Evolutionary conservation across 2,329 filamentous ascomycete genomes (phyloP).

Genomic region (Metarhizium sp.): DNA sequence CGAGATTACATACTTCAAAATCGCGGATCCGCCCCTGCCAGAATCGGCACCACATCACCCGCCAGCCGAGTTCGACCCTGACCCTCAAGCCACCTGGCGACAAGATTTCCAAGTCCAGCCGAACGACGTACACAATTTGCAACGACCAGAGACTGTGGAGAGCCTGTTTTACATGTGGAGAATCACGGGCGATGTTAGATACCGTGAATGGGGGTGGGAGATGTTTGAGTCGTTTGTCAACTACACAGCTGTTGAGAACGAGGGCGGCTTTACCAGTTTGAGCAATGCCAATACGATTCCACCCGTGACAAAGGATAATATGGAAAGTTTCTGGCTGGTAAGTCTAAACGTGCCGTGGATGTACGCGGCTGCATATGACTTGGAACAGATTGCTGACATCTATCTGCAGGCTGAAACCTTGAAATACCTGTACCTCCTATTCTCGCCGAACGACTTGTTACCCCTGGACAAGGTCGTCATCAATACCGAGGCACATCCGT

Average conservation of each 20-base stretch:
- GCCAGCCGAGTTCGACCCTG: constrained; percentile 40
- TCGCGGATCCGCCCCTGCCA: constrained; percentile 55
- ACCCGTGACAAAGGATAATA: constrained; percentile 68
- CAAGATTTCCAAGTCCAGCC: constrained; percentile 70
- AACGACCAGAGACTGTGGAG: constrained; percentile 94
- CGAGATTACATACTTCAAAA: constrained; percentile 87
- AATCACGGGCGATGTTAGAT: constrained; percentile 81
- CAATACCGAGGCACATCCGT: constrained; percentile 90
- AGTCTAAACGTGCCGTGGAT: constrained; percentile 22
- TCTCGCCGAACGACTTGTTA: constrained; percentile 73
- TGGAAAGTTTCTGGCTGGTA: constrained; percentile 98
- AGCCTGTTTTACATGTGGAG: constrained; percentile 98
- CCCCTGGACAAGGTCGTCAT: constrained; percentile 82
- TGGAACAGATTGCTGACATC: constrained; percentile 2
- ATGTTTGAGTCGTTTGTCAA: constrained; percentile 93
- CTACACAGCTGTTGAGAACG: constrained; percentile 69
- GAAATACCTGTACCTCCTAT: constrained; percentile 95
- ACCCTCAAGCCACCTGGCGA: constrained; percentile 55
- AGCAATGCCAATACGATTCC: constrained; percentile 65
- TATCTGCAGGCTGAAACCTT: constrained; percentile 71
- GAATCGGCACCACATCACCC: constrained; percentile 42
- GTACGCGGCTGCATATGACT: neutral
- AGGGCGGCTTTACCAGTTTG: constrained; percentile 75
- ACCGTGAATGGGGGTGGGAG: constrained; percentile 96
- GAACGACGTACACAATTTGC: constrained; percentile 87